These are phyloP conservation scores for Amanita pallidorosea DNA, from an alignment of 768 basidiomycete species.

Conservation along the genomic window DNA sequence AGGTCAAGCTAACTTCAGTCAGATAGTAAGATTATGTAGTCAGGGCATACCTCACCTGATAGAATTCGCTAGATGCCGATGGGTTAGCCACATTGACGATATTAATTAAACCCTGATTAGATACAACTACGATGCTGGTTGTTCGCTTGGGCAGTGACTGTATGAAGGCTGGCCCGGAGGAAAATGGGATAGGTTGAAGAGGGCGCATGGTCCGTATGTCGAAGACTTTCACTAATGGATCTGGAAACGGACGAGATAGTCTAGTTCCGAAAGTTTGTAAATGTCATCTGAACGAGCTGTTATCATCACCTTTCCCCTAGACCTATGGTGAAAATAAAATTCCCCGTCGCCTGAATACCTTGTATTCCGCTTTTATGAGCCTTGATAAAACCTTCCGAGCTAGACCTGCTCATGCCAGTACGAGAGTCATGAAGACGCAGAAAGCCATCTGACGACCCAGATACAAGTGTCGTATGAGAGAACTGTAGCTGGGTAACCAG, in stretches of 20 bases:
- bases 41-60: slow-evolving; percentile 44
- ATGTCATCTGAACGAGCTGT: neutral
- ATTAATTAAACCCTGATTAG: slow-evolving; percentile 75
- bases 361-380: slow-evolving; percentile 79
- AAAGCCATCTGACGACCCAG: slow-evolving; percentile 65
- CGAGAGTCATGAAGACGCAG: slow-evolving; percentile 66
- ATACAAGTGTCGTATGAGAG: slow-evolving; percentile 52
- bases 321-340: slow-evolving; percentile 80
- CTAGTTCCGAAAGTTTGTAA: slow-evolving; percentile 28
- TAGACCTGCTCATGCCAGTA: slow-evolving; percentile 38
- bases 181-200: slow-evolving; percentile 79
- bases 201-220: slow-evolving; percentile 79
- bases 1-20: slow-evolving; percentile 42
- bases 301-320: slow-evolving; percentile 63
- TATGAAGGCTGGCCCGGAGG: slow-evolving; percentile 80
- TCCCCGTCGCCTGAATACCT: slow-evolving; percentile 71
- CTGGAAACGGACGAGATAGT: slow-evolving; percentile 79
- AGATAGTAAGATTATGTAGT: neutral
- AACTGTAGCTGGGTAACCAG: slow-evolving; percentile 55
- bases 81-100: slow-evolving; percentile 73
- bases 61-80: slow-evolving; percentile 58
- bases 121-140: slow-evolving; percentile 64
- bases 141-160: slow-evolving; percentile 68
- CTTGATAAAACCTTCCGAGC: slow-evolving; percentile 46
- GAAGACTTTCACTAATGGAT: slow-evolving; percentile 88